phyloP scores from a whole-genome alignment of 1,284 basidiomycete species.

The Moesziomyces sp. region DNA sequence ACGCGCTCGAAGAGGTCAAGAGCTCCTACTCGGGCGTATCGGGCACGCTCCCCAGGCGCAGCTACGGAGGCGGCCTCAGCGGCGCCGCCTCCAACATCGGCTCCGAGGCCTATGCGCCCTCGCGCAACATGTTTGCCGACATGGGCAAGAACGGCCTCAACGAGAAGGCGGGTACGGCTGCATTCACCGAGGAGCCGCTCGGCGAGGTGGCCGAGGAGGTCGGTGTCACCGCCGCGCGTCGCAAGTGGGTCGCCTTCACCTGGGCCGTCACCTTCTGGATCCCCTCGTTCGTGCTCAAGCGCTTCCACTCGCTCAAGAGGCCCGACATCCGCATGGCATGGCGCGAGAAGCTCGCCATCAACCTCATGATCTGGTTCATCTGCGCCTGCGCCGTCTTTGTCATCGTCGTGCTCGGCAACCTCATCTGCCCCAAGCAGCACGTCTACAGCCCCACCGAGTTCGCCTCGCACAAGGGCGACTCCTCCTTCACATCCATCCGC shows the following conservation, averaged over 20 bases:
- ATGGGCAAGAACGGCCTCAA: constrained; percentile 72
- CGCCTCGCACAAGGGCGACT: constrained; percentile 76
- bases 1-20: constrained; percentile 54
- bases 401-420: constrained; percentile 84
- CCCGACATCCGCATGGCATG: constrained; percentile 93
- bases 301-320: constrained; percentile 89
- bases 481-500: constrained; percentile 83
- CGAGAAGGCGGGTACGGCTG: constrained; percentile 57
- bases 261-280: constrained; percentile 94
- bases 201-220: constrained; percentile 85
- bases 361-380: constrained; percentile 90
- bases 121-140: constrained; percentile 88
- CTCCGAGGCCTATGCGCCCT: constrained; percentile 79
- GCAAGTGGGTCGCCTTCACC: constrained; percentile 87
- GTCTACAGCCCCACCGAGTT: constrained; percentile 86
- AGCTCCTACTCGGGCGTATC: constrained; percentile 51
- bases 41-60: constrained; percentile 27
- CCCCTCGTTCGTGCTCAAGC: constrained; percentile 78
- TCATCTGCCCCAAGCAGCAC: constrained; percentile 95
- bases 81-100: constrained; percentile 43
- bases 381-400: constrained; percentile 90
- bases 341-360: constrained; percentile 96
- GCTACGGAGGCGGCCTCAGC: constrained; percentile 43
- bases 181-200: constrained; percentile 50
- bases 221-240: constrained; percentile 80